phyloP scores from a whole-genome alignment of 805 yeast species.

The Pachysolen tannophilus region DNA sequence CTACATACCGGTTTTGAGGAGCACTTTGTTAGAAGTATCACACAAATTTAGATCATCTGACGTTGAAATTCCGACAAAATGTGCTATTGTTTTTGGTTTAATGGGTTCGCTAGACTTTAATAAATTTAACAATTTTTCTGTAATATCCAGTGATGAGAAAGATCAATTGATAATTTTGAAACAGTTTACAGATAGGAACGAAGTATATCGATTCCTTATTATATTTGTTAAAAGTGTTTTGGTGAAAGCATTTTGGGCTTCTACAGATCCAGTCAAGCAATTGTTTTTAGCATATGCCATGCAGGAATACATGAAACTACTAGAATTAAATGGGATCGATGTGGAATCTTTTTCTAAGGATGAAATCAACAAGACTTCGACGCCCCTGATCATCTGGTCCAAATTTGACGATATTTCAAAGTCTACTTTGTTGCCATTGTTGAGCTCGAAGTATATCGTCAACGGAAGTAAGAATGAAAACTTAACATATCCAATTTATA shows the following conservation, averaged over 20 bases:
- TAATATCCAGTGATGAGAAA: constrained; percentile 26
- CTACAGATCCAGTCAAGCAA: constrained; percentile 81
- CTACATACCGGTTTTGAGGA: constrained; percentile 36
- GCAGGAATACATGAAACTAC: constrained; percentile 71
- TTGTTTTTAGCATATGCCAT: constrained; percentile 78
- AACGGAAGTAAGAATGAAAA: constrained; percentile 37
- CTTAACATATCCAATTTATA: constrained; percentile 57
- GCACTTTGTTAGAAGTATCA: constrained; percentile 48
- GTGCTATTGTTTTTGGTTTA: constrained; percentile 64
- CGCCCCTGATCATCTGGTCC: constrained; percentile 42
- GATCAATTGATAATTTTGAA: constrained; percentile 42
- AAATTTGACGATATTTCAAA: constrained; percentile 57
- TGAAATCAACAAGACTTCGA: constrained; percentile 15
- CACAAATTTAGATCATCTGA: constrained; percentile 43
- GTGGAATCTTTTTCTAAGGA: constrained; percentile 12
- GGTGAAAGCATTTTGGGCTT: constrained; percentile 84
- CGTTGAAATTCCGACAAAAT: constrained; percentile 42
- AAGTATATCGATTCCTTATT: constrained; percentile 56
- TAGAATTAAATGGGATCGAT: constrained; percentile 33
- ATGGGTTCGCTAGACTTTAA: constrained; percentile 73
- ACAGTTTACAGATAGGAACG: constrained; percentile 55
- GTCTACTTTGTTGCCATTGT: constrained; percentile 67
- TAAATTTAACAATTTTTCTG: constrained; percentile 34
- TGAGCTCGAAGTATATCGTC: constrained; percentile 61
- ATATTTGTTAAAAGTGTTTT: constrained; percentile 59